Conservation (phyloP, 2,329 filamentous ascomycete genomes). For the Aspergillus unguis region DNA sequence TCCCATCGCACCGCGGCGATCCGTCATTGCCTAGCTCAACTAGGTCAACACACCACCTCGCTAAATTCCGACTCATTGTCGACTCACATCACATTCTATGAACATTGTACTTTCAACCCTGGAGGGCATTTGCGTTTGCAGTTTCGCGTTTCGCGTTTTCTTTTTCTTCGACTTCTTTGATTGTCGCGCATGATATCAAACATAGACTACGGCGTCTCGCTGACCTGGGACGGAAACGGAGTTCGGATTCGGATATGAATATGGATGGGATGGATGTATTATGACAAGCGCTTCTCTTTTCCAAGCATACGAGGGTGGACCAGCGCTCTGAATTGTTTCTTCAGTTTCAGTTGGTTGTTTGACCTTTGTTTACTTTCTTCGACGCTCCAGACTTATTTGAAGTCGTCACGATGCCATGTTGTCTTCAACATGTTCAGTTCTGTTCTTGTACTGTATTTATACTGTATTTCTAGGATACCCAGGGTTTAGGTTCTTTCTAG, state of each 20-base stretch:
- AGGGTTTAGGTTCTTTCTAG: too few relatives aligned
- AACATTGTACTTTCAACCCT: conserved; percentile 3
- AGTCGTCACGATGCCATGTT: too few relatives aligned
- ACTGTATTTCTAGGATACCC: too few relatives aligned
- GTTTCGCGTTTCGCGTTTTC: conserved; percentile 1
- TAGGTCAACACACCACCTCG: not conserved
- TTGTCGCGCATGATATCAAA: conserved; percentile 14
- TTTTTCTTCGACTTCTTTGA: conserved; percentile 1
- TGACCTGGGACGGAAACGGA: conserved; percentile 21
- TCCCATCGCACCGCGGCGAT: conserved; percentile 35
- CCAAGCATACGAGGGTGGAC: conserved; percentile 17
- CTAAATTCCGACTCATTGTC: not conserved
- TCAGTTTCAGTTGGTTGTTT: not conserved
- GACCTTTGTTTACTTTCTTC: too few relatives aligned
- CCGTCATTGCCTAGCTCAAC: conserved; percentile 33
- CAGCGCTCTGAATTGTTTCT: conserved; percentile 13
- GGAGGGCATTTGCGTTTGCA: conserved; percentile 4
- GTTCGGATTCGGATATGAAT: conserved; percentile 7
- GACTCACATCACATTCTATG: not conserved
- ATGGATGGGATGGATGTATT: conserved; percentile 7
- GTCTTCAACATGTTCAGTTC: too few relatives aligned
- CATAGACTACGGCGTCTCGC: conserved; percentile 23
- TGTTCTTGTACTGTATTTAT: too few relatives aligned
- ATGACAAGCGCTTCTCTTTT: conserved; percentile 8
- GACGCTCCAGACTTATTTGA: too few relatives aligned